Evolutionary conservation across 139 green algal genomes (phyloP).

Genomic region (Diplosphaera chodatii): DNA sequence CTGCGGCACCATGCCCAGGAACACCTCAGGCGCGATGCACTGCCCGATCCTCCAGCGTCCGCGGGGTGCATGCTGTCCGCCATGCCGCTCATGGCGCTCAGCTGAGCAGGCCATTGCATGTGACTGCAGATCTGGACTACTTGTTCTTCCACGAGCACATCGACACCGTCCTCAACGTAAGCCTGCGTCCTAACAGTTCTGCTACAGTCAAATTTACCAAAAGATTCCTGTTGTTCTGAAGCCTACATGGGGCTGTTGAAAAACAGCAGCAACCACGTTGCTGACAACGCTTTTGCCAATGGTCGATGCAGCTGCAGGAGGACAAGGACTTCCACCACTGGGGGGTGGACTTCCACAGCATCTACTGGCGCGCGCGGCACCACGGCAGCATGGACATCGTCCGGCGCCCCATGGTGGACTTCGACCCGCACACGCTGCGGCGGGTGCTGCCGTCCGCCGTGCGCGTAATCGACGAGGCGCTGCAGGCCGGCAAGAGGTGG

Average conservation of each 20-base stretch:
- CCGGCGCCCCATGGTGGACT: slow-evolving; percentile 57
- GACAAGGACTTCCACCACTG: slow-evolving; percentile 62
- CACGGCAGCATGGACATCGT: slow-evolving; percentile 43
- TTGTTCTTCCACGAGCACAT: slow-evolving; percentile 23
- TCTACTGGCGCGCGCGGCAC: slow-evolving; percentile 17
- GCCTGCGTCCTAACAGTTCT: not conserved
- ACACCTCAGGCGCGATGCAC: no score
- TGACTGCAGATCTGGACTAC: slow-evolving; percentile 46
- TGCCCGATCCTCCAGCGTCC: no score
- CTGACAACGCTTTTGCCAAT: no score
- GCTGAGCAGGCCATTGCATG: no score
- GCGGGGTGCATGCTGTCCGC: no score
- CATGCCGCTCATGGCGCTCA: slow-evolving; percentile 44
- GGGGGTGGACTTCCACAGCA: slow-evolving; percentile 42
- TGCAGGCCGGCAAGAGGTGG: slow-evolving; percentile 16
- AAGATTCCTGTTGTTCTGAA: no score
- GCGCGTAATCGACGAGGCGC: slow-evolving; percentile 16
- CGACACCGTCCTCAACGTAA: slow-evolving; percentile 19
- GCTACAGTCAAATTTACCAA: no score
- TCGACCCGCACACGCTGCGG: slow-evolving; percentile 65
- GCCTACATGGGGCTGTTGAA: not conserved
- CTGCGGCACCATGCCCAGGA: no score
- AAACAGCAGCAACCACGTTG: not conserved
- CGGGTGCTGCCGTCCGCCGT: slow-evolving; percentile 53
- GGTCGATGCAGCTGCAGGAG: slow-evolving; percentile 59